A percentile compares a stretch with the other conserved stretches of the same genome.
These are phyloP conservation scores for Cinnamomum chago DNA, from an alignment of 164 flowering plant genomes.

Conservation along the genomic window DNA sequence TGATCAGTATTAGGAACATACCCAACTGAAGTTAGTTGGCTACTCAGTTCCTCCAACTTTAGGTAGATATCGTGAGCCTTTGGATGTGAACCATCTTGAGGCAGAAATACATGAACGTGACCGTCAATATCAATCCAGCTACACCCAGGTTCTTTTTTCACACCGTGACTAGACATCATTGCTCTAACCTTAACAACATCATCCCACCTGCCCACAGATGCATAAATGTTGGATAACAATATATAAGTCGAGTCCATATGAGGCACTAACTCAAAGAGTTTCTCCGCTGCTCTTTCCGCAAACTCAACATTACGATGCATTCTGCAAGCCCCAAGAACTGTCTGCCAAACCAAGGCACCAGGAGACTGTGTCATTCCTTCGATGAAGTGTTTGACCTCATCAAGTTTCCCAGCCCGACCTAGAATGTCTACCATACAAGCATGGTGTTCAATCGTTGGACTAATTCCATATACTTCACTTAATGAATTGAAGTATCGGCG, in stretches of 20 bases:
- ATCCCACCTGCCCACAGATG: constrained; percentile 50
- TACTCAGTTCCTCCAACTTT: constrained; percentile 40
- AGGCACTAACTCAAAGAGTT: constrained; percentile 46
- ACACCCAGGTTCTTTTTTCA: constrained; percentile 62
- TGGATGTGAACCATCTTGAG: constrained; percentile 53
- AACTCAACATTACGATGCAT: constrained; percentile 45
- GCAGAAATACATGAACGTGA: constrained; percentile 43
- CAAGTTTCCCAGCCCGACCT: constrained; percentile 48
- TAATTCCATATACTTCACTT: constrained; percentile 27
- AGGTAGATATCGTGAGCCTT: constrained; percentile 30
- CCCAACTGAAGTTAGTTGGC: constrained; percentile 29
- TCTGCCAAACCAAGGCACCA: constrained; percentile 47
- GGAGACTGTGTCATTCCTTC: constrained; percentile 31
- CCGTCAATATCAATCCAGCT: constrained; percentile 57
- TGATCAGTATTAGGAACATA: constrained; percentile 37
- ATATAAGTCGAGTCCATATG: constrained; percentile 42
- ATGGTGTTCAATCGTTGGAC: constrained; percentile 47
- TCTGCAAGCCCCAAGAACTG: constrained; percentile 50
- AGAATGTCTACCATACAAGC: constrained; percentile 61
- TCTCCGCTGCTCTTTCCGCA: constrained; percentile 44
- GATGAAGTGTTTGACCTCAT: constrained; percentile 39
- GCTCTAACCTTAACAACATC: constrained; percentile 37
- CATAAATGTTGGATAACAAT: constrained; percentile 51
- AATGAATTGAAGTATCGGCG: constrained; percentile 36
- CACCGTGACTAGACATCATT: constrained; percentile 38